A percentile compares a stretch with the other conserved stretches of the same genome.
phyloP scores from a whole-genome alignment of 2,329 filamentous ascomycete species.

The Furcasterigmium furcatum region DNA sequence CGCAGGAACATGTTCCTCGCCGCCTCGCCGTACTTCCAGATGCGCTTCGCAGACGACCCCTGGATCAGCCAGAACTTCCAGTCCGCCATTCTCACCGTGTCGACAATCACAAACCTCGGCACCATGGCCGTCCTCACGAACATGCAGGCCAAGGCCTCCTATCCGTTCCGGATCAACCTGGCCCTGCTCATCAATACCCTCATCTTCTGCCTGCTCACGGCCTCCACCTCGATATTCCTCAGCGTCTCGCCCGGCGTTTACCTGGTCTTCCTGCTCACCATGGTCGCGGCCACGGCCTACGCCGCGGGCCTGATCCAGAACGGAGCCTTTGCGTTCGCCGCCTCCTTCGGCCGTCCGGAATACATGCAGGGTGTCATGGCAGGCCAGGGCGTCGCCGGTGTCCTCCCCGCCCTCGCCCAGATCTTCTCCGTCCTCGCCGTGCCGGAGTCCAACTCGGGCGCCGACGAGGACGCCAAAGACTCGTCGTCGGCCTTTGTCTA shows the following conservation, averaged over 20 bases:
- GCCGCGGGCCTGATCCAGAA: slow-evolving; percentile 89
- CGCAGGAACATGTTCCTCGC: slow-evolving; percentile 96
- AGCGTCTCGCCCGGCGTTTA: slow-evolving; percentile 62
- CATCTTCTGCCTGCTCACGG: slow-evolving; percentile 73
- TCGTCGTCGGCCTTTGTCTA: slow-evolving; percentile 81
- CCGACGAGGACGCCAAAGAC: slow-evolving; percentile 18
- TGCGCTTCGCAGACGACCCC: slow-evolving; percentile 68
- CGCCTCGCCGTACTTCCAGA: slow-evolving; percentile 88
- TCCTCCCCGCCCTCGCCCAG: slow-evolving; percentile 83
- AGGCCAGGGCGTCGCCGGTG: slow-evolving; percentile 87
- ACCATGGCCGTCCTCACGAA: slow-evolving; percentile 75
- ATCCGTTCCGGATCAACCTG: slow-evolving; percentile 78
- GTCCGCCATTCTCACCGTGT: slow-evolving; percentile 82
- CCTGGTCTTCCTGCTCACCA: slow-evolving; percentile 76
- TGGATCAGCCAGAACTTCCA: slow-evolving; percentile 83
- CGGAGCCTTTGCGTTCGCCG: slow-evolving; percentile 87
- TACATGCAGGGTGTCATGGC: slow-evolving; percentile 97
- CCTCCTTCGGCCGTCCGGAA: slow-evolving; percentile 78
- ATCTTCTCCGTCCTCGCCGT: slow-evolving; percentile 77
- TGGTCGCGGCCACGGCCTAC: slow-evolving; percentile 76
- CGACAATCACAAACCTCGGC: slow-evolving; percentile 76
- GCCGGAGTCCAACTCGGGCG: slow-evolving; percentile 27
- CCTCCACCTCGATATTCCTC: slow-evolving; percentile 72
- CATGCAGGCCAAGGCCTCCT: slow-evolving; percentile 78
- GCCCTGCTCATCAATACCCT: slow-evolving; percentile 75